These are phyloP conservation scores for Setaria viridis DNA, from an alignment of 202 grass and related monocot species.

Conservation along the genomic window DNA sequence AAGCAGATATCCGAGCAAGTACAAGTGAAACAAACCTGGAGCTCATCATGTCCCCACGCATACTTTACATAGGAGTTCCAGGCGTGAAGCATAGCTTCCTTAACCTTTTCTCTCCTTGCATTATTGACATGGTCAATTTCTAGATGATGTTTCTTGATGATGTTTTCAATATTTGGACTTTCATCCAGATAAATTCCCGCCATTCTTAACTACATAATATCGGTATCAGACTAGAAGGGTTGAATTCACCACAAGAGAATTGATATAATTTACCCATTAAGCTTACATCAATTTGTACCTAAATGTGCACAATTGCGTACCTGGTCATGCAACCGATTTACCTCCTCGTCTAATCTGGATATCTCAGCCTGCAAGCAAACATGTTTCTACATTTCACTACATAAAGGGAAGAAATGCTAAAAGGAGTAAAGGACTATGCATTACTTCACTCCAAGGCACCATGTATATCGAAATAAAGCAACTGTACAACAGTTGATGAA, in stretches of 20 bases:
- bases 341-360: constrained; percentile 48
- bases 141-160: constrained; percentile 29
- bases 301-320: constrained; percentile 39
- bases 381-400: background rate
- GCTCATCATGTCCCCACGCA: constrained; percentile 68
- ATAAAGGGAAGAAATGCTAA: constrained; percentile 1
- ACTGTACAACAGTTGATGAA: background rate
- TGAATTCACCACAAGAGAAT: background rate
- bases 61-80: constrained; percentile 80
- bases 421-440: background rate
- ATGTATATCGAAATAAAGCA: constrained; percentile 12
- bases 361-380: constrained; percentile 55
- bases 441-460: constrained; percentile 8
- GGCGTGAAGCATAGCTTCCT: constrained; percentile 73
- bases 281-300: background rate
- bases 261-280: background rate
- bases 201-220: constrained; percentile 62
- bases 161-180: constrained; percentile 38
- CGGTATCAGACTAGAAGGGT: background rate
- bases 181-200: constrained; percentile 34
- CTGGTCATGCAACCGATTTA: constrained; percentile 68
- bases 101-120: constrained; percentile 70
- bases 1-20: background rate
- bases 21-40: constrained; percentile 55
- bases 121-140: constrained; percentile 63